Evolutionary conservation across 768 basidiomycete genomes (phyloP), one percentile per base, ranked within the genome.

Genomic region (Sporobolomyces pararoseus): DNA sequence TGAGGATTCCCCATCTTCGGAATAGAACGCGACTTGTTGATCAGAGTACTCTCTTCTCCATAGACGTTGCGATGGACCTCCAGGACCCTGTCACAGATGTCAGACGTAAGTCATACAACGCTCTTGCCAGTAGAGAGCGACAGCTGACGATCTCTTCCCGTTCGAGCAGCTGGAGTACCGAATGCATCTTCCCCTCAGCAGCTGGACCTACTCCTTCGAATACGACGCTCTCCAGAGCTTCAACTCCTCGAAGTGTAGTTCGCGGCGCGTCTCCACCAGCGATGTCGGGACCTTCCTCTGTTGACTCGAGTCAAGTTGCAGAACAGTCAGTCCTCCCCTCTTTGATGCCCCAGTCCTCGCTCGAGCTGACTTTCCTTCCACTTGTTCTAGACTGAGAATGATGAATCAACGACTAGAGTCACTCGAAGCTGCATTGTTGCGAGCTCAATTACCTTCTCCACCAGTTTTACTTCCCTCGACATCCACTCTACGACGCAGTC

Each of bases 341-440:
- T 1, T 37, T 16, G 21, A 34, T 44, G 46, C 32, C 21, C 49
- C 10, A 42, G 44, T 29, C 10, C 13, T 23, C 25, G 53, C 23
- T 12, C 42, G 49, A 23, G 53, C 70, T 55, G 53, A 65, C 58
- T 21, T 23, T 12, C 12, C 50, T n/a, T n/a, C n/a, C n/a, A n/a
- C 25, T 3, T 29, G 42, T 23, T 19, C 2, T 57, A 70, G 63
- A 25, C 61, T 70, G 10, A 63, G 57, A 1, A 27, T 63, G 42
- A 73, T 73, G 75, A 75, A 68, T 46, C 69, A 25, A 21, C 65
- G 66, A n/a, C 72, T 70, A 34, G 68, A 70, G 23, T 71, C 69
- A 19, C 64, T 73, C 59, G 75, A 73, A 35, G 42, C 66, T 2
- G 58, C 71, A 34, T 64, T 73, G n/a, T 35, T 62, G 6, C 70